A percentile compares a stretch with the other conserved stretches of the same genome.
Conservation (phyloP, 2,329 filamentous ascomycete species). For the Xylaria sp. region DNA sequence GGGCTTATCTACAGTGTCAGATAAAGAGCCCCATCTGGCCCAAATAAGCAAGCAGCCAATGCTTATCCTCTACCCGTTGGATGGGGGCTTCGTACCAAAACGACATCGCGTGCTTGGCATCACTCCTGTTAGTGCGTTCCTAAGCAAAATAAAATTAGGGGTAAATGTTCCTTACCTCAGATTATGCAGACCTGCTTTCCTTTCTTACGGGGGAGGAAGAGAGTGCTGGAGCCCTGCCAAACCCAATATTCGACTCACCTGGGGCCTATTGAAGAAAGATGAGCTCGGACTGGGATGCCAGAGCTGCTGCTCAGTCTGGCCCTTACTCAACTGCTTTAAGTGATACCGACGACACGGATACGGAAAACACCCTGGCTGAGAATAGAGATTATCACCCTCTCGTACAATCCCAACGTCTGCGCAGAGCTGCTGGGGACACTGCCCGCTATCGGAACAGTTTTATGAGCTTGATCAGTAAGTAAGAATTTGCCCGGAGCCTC, state of each 20-base stretch:
- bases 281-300: conserved; percentile 15
- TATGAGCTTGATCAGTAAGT: conserved; percentile 24
- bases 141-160: conserved; percentile 23
- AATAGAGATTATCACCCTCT: conserved; percentile 28
- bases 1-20: background rate
- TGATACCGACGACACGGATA: conserved; percentile 19
- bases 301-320: conserved; percentile 15
- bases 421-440: conserved; percentile 18
- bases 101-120: conserved; percentile 24
- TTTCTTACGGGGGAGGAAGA: background rate
- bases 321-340: conserved; percentile 6
- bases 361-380: conserved; percentile 14
- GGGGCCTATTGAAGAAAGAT: conserved; percentile 6
- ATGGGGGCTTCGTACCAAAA: conserved; percentile 23
- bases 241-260: background rate
- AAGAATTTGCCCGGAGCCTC: background rate
- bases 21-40: background rate
- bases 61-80: background rate
- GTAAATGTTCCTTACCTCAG: conserved; percentile 7
- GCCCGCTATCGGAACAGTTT: conserved; percentile 21
- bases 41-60: background rate
- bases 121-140: conserved; percentile 3
- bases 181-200: conserved; percentile 10
- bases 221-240: background rate
- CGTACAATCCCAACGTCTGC: conserved; percentile 18